Evolutionary conservation across 2,329 filamentous ascomycete species (phyloP).

Genomic region (Cryphonectria radicalis): DNA sequence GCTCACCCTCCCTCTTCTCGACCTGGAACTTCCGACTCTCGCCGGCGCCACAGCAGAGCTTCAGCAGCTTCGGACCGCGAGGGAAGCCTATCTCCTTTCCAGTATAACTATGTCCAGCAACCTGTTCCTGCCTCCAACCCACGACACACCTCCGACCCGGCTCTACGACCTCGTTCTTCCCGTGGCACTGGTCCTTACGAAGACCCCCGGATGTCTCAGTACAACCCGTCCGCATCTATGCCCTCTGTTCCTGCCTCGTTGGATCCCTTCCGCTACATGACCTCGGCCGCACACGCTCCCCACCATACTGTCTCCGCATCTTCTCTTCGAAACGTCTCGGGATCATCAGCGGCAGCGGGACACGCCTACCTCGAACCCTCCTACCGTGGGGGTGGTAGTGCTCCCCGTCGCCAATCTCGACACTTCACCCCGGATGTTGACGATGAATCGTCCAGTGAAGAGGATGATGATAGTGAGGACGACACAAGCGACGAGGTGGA

Average conservation of each 20-base stretch:
- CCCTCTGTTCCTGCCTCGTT: slow-evolving; percentile 38
- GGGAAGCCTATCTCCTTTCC: slow-evolving; percentile 47
- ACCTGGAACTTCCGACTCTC: slow-evolving; percentile 40
- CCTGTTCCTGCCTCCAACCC: slow-evolving; percentile 36
- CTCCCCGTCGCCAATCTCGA: slow-evolving; percentile 24
- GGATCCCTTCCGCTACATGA: slow-evolving; percentile 61
- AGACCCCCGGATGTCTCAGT: slow-evolving; percentile 38
- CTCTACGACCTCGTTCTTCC: slow-evolving; percentile 40
- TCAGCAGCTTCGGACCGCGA: slow-evolving; percentile 32
- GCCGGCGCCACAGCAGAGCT: slow-evolving; percentile 48
- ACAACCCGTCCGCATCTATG: slow-evolving; percentile 35
- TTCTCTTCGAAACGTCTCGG: slow-evolving; percentile 44
- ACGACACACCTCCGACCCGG: slow-evolving; percentile 52
- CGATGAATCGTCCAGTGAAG: slow-evolving; percentile 23
- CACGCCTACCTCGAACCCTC: slow-evolving; percentile 14
- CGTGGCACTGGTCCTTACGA: slow-evolving; percentile 39
- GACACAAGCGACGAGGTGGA: slow-evolving; percentile 41
- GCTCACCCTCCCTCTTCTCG: slow-evolving; percentile 46
- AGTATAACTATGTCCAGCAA: slow-evolving; percentile 49
- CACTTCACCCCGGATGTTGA: slow-evolving; percentile 23
- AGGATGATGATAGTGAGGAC: slow-evolving; percentile 28
- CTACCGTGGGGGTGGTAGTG: slow-evolving; percentile 31
- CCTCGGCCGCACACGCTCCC: slow-evolving; percentile 46
- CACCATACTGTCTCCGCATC: slow-evolving; percentile 40
- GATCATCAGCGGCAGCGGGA: slow-evolving; percentile 32